Percentiles rank a stretch among this genome's conserved stretches.
phyloP scores from a whole-genome alignment of 2,329 filamentous ascomycete genomes.

The Sporothrix humicola region DNA sequence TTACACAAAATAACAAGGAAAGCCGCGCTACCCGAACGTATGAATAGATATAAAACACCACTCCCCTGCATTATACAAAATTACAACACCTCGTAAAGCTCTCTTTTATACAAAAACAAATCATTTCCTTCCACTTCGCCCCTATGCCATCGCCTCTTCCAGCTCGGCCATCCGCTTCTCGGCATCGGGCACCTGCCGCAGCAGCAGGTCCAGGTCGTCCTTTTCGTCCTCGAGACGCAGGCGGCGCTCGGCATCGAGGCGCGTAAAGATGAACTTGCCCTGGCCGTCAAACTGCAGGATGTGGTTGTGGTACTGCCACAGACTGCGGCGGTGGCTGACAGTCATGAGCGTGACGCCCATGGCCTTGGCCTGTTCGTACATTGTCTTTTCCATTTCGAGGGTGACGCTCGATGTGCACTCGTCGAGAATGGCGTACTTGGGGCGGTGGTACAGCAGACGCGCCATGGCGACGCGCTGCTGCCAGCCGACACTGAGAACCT shows the following conservation, averaged over 20 bases:
- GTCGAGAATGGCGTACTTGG: conserved; percentile 92
- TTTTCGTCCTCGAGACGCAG: conserved; percentile 92
- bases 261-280: conserved; percentile 87
- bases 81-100: neutral
- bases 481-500: conserved; percentile 87
- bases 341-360: conserved; percentile 96
- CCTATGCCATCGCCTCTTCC: conserved; percentile 51
- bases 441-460: conserved; percentile 88
- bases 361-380: conserved; percentile 96
- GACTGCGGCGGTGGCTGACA: conserved; percentile 83
- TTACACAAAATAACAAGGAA: neutral
- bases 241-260: conserved; percentile 83
- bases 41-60: conserved; percentile 2
- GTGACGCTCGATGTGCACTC: conserved; percentile 97
- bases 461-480: conserved; percentile 98
- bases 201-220: conserved; percentile 85
- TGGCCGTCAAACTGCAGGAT: conserved; percentile 98
- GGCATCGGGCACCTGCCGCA: conserved; percentile 85
- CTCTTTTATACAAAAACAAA: neutral
- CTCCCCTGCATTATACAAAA: conserved; percentile 7
- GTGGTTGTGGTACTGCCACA: conserved; percentile 96
- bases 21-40: neutral
- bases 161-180: conserved; percentile 85
- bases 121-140: neutral
- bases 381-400: conserved; percentile 88